These are phyloP conservation scores for Spergularia bocconei DNA, from an alignment of 148 eudicot genomes.

Conservation along the genomic window DNA sequence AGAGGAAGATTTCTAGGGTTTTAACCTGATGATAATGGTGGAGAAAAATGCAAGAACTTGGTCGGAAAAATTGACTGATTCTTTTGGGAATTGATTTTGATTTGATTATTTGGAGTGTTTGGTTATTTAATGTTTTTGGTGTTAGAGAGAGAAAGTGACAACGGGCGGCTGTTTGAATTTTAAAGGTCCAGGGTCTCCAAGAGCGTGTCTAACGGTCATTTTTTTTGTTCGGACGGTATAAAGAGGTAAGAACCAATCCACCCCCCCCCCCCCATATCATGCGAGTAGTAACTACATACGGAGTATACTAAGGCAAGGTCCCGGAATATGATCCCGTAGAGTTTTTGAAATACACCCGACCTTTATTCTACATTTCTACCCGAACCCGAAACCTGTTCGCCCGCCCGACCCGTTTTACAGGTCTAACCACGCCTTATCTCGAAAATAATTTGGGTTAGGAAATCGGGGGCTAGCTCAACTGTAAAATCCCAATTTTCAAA, in stretches of 20 bases:
- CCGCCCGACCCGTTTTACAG: too few relatives aligned
- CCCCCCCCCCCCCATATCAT: too few relatives aligned
- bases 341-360: too few relatives aligned
- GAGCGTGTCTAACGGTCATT: slow-evolving; percentile 43
- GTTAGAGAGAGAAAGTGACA: neutral
- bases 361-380: too few relatives aligned
- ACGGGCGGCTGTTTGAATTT: slow-evolving; percentile 25
- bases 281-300: too few relatives aligned
- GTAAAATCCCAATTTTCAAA: too few relatives aligned
- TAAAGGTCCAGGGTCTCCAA: neutral
- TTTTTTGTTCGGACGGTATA: slow-evolving; percentile 36
- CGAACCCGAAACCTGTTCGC: too few relatives aligned
- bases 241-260: neutral
- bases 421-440: too few relatives aligned
- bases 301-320: too few relatives aligned
- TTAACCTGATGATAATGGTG: slow-evolving; percentile 2
- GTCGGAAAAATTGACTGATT: neutral
- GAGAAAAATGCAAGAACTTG: slow-evolving; percentile 8
- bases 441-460: too few relatives aligned
- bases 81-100: neutral
- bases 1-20: neutral
- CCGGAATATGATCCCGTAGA: too few relatives aligned
- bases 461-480: too few relatives aligned
- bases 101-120: neutral
- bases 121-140: neutral